Percentiles rank a stretch among this genome's conserved stretches.
Conservation (phyloP, 176 grass and related monocot species). For the Phoenix dactylifera region DNA sequence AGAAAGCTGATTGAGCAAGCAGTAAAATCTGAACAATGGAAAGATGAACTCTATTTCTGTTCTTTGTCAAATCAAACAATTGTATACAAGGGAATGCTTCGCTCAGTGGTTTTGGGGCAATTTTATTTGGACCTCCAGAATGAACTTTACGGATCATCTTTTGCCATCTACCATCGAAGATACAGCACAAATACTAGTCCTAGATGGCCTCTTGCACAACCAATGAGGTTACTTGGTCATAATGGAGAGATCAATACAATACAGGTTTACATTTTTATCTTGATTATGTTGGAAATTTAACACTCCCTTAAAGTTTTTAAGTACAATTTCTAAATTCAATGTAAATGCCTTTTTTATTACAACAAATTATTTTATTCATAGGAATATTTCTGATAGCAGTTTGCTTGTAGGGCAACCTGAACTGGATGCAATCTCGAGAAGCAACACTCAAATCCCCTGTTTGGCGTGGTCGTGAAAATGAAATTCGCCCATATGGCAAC, state of each 20-base stretch:
- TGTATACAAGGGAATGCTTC: conserved; percentile 99
- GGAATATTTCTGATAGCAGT: conserved; percentile 3
- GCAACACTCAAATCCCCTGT: conserved; percentile 84
- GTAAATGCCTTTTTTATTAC: no score
- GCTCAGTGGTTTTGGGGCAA: conserved; percentile 88
- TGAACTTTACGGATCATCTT: conserved; percentile 72
- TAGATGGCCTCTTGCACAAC: conserved; percentile 98
- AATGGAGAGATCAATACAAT: conserved; percentile 99
- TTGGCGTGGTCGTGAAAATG: conserved; percentile 89
- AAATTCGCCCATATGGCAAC: conserved; percentile 87
- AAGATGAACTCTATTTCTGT: conserved; percentile 88
- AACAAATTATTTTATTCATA: no score
- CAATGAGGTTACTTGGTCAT: conserved; percentile 97
- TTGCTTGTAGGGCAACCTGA: conserved; percentile 86
- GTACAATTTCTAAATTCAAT: no score
- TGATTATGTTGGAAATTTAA: no score
- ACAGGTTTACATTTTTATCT: conserved; percentile 49
- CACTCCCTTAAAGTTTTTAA: no score
- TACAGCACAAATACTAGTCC: conserved; percentile 98
- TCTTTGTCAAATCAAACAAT: conserved; percentile 83
- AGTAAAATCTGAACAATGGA: conserved; percentile 61
- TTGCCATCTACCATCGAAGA: conserved; percentile 98
- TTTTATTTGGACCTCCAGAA: conserved; percentile 95
- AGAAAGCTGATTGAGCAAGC: conserved; percentile 81
- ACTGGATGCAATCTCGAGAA: conserved; percentile 99